Evolutionary conservation across 176 grass and related monocot genomes (phyloP), one percentile per base, ranked within the genome.

Genomic region (Aegilops sharonensis): DNA sequence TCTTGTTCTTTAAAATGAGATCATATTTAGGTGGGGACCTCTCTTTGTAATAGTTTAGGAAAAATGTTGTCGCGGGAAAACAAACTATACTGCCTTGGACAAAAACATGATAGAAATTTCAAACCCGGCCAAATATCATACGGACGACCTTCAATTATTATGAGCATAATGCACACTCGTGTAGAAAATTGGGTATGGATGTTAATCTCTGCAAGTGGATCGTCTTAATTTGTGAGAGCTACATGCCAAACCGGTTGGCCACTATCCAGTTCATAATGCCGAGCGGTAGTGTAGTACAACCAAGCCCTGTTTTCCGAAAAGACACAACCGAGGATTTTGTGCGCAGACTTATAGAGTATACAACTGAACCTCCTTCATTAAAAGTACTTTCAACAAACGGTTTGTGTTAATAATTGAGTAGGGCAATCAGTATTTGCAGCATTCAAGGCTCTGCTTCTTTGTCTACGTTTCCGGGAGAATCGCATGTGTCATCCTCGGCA

Each of bases 401-500:
- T 72, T 65, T 52, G 20, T 85, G 35, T 11, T 10, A 80, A 86
- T 78, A 72, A 78, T 86, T 42, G 30, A 72, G 52, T 52, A 75
- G 72, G 1, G 60, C 69, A 75, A 77, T 59, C 45, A 37, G 50
- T 27, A 31, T 87, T 78, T 32, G 79, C 64, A 56, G 20, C 32
- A 83, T 74, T 89, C 62, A 57, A 69, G 62, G n/a, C 61, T 47
- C 54, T 85, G 72, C 60, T 36, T 1, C 9, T 77, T 36, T 77
- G 83, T 77, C 59, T 35, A 25, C 39, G 9, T 76, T 50, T 61
- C 18, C 14, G 5, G 21, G 48, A 61, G 36, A 77, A 47, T 17
- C n/a, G 29, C 78, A 77, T 70, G 52, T 78, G 88, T 29, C 63
- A 68, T 71, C 30, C 37, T 86, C 72, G 63, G 78, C 71, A 70